Evolutionary conservation across 192 early-diverging fungal genomes (phyloP).

Genomic region (Gamsiella multidivaricata): DNA sequence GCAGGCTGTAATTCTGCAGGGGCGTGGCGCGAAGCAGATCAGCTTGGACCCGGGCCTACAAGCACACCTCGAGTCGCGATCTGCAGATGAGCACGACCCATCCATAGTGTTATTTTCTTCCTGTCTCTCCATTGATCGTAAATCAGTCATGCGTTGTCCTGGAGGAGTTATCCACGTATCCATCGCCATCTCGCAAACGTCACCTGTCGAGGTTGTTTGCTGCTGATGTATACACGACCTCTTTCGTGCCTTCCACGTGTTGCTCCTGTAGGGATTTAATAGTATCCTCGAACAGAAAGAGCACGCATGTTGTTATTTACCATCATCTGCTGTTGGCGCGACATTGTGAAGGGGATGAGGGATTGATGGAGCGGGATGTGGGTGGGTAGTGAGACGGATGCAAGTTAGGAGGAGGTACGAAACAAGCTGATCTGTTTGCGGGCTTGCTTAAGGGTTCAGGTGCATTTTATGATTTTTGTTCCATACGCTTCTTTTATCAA

Average conservation of each 20-base stretch:
- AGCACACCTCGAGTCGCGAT: neutral
- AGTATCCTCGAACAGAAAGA: too few species aligned
- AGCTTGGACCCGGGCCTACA: too few species aligned
- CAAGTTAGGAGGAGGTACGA: neutral
- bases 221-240: too few species aligned
- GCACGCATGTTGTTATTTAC: conserved; percentile 31
- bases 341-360: conserved; percentile 28
- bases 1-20: too few species aligned
- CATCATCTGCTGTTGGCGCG: conserved; percentile 55
- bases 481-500: conserved; percentile 25
- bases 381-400: conserved; percentile 9
- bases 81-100: too few species aligned
- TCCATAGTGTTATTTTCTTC: too few species aligned
- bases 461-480: conserved; percentile 8
- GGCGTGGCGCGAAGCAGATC: conserved; percentile 17
- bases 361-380: neutral
- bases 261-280: neutral
- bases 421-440: conserved; percentile 20
- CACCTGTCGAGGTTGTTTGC: too few species aligned
- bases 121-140: too few species aligned
- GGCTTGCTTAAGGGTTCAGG: conserved; percentile 20
- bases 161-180: too few species aligned
- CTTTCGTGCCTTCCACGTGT: neutral
- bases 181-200: too few species aligned
- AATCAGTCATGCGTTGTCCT: too few species aligned